phyloP scores from a whole-genome alignment of 1,284 basidiomycete species.

The Hortiboletus rubellus region DNA sequence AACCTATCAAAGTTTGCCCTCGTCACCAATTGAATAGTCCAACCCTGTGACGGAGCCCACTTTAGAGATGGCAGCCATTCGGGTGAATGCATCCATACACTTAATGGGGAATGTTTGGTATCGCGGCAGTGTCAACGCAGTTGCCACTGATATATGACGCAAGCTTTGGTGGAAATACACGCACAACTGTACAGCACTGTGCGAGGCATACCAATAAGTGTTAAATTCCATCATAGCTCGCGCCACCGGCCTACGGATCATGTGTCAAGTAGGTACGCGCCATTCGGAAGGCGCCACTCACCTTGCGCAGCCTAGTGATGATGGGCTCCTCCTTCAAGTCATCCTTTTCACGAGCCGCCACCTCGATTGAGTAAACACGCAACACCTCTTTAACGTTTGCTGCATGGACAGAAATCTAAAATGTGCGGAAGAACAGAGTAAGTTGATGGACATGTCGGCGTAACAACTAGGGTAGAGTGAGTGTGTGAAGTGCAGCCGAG shows the following conservation, averaged over 20 bases:
- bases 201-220: constrained; percentile 21
- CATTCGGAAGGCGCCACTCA: constrained; percentile 34
- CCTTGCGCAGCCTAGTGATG: constrained; percentile 71
- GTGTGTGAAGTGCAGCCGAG: constrained; percentile 26
- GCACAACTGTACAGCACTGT: constrained; percentile 17
- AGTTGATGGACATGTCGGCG: constrained; percentile 14
- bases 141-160: constrained; percentile 27
- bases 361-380: constrained; percentile 81
- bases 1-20: constrained; percentile 49
- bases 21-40: constrained; percentile 17
- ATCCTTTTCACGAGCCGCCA: constrained; percentile 75
- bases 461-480: constrained; percentile 24
- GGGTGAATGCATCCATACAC: constrained; percentile 2
- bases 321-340: constrained; percentile 84
- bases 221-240: constrained; percentile 78
- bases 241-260: constrained; percentile 65
- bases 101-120: constrained; percentile 1
- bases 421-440: constrained; percentile 16
- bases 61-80: neutral
- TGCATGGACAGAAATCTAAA: constrained; percentile 83
- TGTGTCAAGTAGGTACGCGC: constrained; percentile 12
- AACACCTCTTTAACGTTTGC: constrained; percentile 84
- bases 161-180: constrained; percentile 13
- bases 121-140: constrained; percentile 23
- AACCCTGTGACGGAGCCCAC: constrained; percentile 5